A percentile compares a stretch with the other conserved stretches of the same genome.
phyloP scores from a whole-genome alignment of 2,329 filamentous ascomycete genomes.

The Alternaria dauci region DNA sequence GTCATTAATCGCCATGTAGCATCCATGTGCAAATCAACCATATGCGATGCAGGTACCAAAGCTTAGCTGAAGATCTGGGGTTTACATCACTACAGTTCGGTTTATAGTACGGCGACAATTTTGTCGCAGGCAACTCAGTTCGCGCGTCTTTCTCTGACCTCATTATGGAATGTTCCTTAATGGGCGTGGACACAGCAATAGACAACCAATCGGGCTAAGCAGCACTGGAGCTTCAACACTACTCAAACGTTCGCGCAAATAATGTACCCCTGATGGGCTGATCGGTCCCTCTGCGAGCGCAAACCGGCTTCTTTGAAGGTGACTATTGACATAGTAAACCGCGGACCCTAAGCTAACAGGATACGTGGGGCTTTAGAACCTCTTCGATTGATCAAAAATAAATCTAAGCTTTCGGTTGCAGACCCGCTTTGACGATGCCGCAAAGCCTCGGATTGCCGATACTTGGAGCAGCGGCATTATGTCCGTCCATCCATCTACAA shows the following conservation, averaged over 20 bases:
- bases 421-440: conserved; percentile 1
- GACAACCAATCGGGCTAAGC: not conserved
- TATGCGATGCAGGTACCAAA: not conserved
- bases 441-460: conserved; percentile 2
- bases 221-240: conserved; percentile 5
- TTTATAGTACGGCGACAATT: not conserved
- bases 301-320: conserved; percentile 3
- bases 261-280: conserved; percentile 5
- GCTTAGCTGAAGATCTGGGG: conserved; percentile 3
- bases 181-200: not conserved
- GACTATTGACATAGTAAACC: conserved; percentile 27
- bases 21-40: conserved; percentile 10
- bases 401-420: conserved; percentile 19
- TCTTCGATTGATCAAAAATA: conserved; percentile 20
- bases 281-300: conserved; percentile 4
- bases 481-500: too few species aligned
- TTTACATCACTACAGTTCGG: not conserved
- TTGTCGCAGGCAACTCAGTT: not conserved
- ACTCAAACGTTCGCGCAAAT: conserved; percentile 12
- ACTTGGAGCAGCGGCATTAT: not conserved
- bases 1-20: not conserved
- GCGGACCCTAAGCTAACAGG: conserved; percentile 11
- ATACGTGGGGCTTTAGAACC: conserved; percentile 16
- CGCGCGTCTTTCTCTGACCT: not conserved
- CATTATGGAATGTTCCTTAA: not conserved